These are phyloP conservation scores for Symmetrospora coprosmae DNA, from an alignment of 768 basidiomycete genomes.

Conservation along the genomic window DNA sequence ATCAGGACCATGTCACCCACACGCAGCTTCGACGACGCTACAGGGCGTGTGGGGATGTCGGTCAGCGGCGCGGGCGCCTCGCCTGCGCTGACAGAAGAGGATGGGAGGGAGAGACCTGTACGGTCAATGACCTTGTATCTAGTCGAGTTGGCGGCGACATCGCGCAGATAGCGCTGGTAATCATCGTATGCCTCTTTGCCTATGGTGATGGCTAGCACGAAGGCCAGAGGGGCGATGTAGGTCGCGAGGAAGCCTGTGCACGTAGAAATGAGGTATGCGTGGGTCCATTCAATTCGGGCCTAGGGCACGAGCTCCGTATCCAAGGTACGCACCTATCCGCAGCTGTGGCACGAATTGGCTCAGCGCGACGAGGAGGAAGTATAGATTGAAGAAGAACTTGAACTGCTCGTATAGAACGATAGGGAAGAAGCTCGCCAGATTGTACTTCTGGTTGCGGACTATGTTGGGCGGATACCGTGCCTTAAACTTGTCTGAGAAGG, in stretches of 20 bases:
- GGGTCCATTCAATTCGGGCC: background rate
- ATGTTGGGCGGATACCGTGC: constrained; percentile 56
- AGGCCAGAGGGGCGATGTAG: constrained; percentile 88
- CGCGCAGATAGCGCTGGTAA: constrained; percentile 81
- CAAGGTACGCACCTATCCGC: constrained; percentile 60
- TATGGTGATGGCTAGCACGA: constrained; percentile 87
- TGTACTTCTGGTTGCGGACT: constrained; percentile 96
- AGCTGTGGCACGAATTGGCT: constrained; percentile 91
- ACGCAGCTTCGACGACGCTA: constrained; percentile 72
- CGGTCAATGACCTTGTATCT: constrained; percentile 71
- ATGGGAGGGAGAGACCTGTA: constrained; percentile 35
- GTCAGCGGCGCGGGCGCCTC: constrained; percentile 26
- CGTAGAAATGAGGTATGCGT: background rate
- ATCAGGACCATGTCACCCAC: constrained; percentile 82
- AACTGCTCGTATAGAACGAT: constrained; percentile 97
- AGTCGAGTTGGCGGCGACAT: constrained; percentile 86
- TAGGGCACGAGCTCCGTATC: no score
- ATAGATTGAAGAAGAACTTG: constrained; percentile 99
- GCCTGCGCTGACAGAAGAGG: constrained; percentile 25
- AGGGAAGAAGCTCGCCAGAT: constrained; percentile 87
- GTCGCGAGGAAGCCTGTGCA: constrained; percentile 75
- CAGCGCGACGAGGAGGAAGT: constrained; percentile 89
- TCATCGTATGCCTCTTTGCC: constrained; percentile 99
- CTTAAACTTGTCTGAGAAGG: constrained; percentile 25
- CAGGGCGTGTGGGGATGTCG: constrained; percentile 31